Evolutionary conservation across 192 early-diverging fungal genomes (phyloP), one percentile per base, ranked within the genome.

Genomic region (Cladochytrium replicatum): DNA sequence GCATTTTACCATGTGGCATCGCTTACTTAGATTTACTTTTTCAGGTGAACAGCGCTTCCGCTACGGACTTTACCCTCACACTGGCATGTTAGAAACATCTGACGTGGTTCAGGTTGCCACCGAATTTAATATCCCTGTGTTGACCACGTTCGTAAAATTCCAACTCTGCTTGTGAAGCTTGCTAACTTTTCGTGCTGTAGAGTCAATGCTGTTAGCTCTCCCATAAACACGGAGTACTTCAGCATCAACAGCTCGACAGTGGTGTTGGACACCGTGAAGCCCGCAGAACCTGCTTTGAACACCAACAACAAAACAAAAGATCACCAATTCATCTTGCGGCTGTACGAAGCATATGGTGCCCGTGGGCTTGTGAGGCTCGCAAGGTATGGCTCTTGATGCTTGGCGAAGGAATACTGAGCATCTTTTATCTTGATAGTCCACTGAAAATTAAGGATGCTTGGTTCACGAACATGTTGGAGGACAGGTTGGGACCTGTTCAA

Each of bases 311-410:
- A 25, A 0, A 50, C 45, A 3, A 61, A 77, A n/a, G 61, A 70
- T 28, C n/a, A n/a, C n/a, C n/a, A n/a, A n/a, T 54, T 99, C 7
- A 60, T 97, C 30, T 46, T 99, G 17, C 69, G 96, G 26, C 49
- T 99, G 22, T 93, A 92, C 55, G 93, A 99, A 66, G 77, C 90
- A 0, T 89, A 81, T 60, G 94, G 96, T 21, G 91, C 92, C 0
- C 84, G 84, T 15, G 84, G 84, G 3, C 63, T 37, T 27, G 75
- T 72, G 23, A 58, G 34, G 6, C 41, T 88, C 23, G 32, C 56
- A 29, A 81, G 73, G 77, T 74, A 60, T 40, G 17, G 32, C 6
- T 41, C 34, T 0, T 30, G 23, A 40, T 28, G 29, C 27, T 8
- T 64, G 13, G 13, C 19, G 5, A 8, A 2, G 11, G 8, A 15